Conservation (phyloP, 1,139 yeast species). For the Yamadazyma diddensiae region DNA sequence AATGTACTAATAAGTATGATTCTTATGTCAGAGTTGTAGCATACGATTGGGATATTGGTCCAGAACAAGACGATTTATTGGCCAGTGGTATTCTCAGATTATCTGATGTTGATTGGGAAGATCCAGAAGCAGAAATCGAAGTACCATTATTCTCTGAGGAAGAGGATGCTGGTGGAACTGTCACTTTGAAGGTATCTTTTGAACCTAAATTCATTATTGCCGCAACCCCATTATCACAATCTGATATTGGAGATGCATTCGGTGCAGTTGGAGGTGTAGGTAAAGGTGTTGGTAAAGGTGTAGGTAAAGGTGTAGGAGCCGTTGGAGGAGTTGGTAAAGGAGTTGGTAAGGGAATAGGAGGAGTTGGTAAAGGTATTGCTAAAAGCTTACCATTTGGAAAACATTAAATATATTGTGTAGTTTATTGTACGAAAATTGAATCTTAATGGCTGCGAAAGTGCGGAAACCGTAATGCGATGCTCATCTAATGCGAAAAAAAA, state of each 20-base stretch:
- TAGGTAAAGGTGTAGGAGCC: conserved; percentile 34
- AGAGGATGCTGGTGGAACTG: conserved; percentile 60
- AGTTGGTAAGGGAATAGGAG: conserved; percentile 47
- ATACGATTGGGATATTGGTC: conserved; percentile 91
- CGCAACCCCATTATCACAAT: conserved; percentile 33
- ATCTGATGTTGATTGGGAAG: conserved; percentile 56
- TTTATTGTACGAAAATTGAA: conserved; percentile 2
- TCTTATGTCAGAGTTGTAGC: conserved; percentile 58
- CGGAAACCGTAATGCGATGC: conserved; percentile 5
- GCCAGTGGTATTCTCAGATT: conserved; percentile 66
- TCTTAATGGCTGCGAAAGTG: neutral
- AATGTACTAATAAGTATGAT: conserved; percentile 58
- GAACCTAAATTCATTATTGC: conserved; percentile 65
- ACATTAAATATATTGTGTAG: conserved; percentile 2
- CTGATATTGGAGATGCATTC: conserved; percentile 44
- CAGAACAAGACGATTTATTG: conserved; percentile 75
- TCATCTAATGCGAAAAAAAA: conserved; percentile 11
- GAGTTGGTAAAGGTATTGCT: conserved; percentile 38
- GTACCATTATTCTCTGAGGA: conserved; percentile 56
- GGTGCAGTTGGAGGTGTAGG: conserved; percentile 36
- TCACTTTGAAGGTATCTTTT: conserved; percentile 59
- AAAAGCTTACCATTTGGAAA: conserved; percentile 33
- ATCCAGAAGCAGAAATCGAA: conserved; percentile 46
- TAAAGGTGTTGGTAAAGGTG: conserved; percentile 47
- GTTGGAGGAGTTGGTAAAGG: conserved; percentile 30